A percentile compares a stretch with the other conserved stretches of the same genome.
Conservation (phyloP, 2,329 filamentous ascomycete species). For the Fusarium annulatum region DNA sequence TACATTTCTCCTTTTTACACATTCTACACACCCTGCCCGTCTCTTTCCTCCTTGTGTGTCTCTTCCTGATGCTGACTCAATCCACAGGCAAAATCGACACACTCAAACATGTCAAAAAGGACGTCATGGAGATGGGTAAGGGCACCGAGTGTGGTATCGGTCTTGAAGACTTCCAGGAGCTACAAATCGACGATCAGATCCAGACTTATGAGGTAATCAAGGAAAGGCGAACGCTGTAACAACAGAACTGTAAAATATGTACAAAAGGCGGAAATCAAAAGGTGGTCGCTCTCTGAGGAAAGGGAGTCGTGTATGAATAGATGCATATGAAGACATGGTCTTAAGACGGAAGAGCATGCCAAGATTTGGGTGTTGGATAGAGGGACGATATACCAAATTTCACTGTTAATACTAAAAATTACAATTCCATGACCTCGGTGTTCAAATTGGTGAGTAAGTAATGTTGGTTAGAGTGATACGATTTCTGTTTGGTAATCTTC, state of each 20-base stretch:
- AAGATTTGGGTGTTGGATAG: slow-evolving; percentile 1
- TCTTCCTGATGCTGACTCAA: not conserved
- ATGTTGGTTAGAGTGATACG: not conserved
- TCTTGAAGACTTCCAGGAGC: slow-evolving; percentile 82
- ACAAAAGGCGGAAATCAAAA: slow-evolving; percentile 21
- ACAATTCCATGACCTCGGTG: not conserved
- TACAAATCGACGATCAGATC: slow-evolving; percentile 84
- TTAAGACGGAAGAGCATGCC: slow-evolving; percentile 11
- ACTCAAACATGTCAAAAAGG: slow-evolving; percentile 93
- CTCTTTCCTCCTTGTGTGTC: not conserved
- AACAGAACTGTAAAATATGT: slow-evolving; percentile 37
- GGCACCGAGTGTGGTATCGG: slow-evolving; percentile 93
- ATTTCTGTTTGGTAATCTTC: not conserved
- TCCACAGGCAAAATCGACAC: slow-evolving; percentile 77
- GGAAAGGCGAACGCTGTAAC: slow-evolving; percentile 73
- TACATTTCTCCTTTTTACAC: not conserved
- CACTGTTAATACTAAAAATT: slow-evolving; percentile 9
- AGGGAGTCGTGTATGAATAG: slow-evolving; percentile 26
- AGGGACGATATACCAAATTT: slow-evolving; percentile 11
- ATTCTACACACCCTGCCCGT: not conserved
- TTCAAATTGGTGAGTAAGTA: not conserved
- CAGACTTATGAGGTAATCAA: slow-evolving; percentile 85
- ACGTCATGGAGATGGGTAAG: slow-evolving; percentile 89
- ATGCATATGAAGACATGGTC: slow-evolving; percentile 14
- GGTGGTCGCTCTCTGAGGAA: not conserved